A percentile compares a stretch with the other conserved stretches of the same genome.
Evolutionary conservation across 345 rosid genomes (phyloP).

Genomic region (Cochlearia excelsa): DNA sequence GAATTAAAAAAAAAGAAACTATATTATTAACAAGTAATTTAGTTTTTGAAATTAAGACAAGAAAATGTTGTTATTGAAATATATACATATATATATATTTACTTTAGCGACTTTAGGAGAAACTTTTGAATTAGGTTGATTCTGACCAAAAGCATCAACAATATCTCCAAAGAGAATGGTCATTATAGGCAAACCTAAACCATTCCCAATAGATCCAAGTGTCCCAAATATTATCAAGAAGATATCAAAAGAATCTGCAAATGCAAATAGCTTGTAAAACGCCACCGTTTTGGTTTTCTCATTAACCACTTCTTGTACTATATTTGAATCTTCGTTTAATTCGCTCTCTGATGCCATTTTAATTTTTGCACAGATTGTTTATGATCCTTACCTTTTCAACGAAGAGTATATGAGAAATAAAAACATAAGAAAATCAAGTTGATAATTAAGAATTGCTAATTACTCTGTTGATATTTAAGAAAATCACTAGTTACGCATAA

Average conservation of each 20-base stretch:
- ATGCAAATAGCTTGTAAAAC: conserved; percentile 56
- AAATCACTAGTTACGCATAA: no score
- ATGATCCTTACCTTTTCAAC: neutral
- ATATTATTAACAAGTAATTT: no score
- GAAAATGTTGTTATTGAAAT: no score
- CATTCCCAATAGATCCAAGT: conserved; percentile 52
- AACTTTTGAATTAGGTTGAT: conserved; percentile 36
- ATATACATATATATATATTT: no score
- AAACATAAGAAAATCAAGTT: neutral
- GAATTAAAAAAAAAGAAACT: no score
- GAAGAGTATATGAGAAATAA: neutral
- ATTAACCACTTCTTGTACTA: conserved; percentile 12
- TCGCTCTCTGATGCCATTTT: conserved; percentile 11
- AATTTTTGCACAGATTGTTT: conserved; percentile 14
- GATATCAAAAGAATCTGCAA: conserved; percentile 54
- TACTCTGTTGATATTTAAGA: no score
- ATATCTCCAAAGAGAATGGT: conserved; percentile 56
- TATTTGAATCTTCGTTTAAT: conserved; percentile 5
- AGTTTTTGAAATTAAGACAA: no score
- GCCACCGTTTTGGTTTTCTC: conserved; percentile 35
- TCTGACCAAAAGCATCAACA: conserved; percentile 46
- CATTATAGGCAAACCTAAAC: conserved; percentile 63
- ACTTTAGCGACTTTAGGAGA: conserved; percentile 44
- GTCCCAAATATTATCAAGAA: conserved; percentile 59
- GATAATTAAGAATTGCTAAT: no score